These are phyloP conservation scores for Blastocystis sp. DNA, from an alignment of 352 stramenopile genomes.

Conservation along the genomic window DNA sequence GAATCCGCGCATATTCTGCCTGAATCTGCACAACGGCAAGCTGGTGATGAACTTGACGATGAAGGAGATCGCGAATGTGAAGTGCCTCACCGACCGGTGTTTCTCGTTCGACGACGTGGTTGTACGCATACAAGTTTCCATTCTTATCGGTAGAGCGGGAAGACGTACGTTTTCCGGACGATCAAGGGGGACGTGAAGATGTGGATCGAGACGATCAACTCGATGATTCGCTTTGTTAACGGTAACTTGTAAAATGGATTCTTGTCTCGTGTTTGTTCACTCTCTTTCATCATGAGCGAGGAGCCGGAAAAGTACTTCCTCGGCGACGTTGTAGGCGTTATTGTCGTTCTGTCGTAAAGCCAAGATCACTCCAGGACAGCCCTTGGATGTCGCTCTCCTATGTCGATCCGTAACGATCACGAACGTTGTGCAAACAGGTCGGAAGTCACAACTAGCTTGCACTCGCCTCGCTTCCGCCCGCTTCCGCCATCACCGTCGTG, in stretches of 20 bases:
- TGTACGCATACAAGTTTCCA: not conserved
- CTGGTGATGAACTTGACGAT: constrained; percentile 39
- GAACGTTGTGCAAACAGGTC: not conserved
- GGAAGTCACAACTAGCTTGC: constrained; percentile 10
- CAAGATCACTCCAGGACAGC: constrained; percentile 28
- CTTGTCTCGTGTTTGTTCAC: constrained; percentile 49
- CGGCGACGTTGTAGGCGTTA: not conserved
- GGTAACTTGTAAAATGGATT: constrained; percentile 8
- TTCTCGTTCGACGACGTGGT: constrained; percentile 67
- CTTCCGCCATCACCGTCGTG: not conserved
- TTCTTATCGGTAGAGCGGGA: constrained; percentile 15
- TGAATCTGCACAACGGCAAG: constrained; percentile 51
- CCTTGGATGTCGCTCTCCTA: constrained; percentile 16
- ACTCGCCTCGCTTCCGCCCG: not conserved
- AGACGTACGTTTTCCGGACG: constrained; percentile 26
- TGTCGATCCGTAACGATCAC: constrained; percentile 63
- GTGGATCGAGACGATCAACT: constrained; percentile 59
- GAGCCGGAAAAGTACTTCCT: constrained; percentile 67
- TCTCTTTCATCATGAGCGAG: constrained; percentile 5
- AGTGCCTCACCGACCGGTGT: constrained; percentile 23
- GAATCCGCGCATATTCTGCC: constrained; percentile 49
- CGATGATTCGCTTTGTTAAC: constrained; percentile 56
- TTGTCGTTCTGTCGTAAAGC: not conserved
- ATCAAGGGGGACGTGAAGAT: constrained; percentile 67
- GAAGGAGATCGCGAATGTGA: constrained; percentile 52